These are phyloP conservation scores for Byssochlamys sp. DNA, from an alignment of 2,329 filamentous ascomycete species.

Conservation along the genomic window DNA sequence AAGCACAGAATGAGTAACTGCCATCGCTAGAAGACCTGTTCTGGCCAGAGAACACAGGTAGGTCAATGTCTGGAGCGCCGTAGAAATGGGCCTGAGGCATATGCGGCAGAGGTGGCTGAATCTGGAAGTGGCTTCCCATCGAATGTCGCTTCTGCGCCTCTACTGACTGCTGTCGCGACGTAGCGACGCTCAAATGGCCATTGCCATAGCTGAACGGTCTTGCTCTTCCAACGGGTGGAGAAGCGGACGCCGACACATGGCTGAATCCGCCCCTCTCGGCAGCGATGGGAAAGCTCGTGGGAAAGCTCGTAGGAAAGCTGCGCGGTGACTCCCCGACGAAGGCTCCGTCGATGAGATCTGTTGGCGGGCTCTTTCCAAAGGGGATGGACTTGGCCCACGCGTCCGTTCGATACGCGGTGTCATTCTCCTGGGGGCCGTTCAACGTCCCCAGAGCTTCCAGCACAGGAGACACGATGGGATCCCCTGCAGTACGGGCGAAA, in stretches of 20 bases:
- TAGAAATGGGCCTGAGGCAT: slow-evolving; percentile 71
- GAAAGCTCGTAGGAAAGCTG: slow-evolving; percentile 31
- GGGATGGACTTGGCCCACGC: slow-evolving; percentile 39
- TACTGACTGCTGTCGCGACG: slow-evolving; percentile 27
- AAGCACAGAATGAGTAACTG: slow-evolving; percentile 68
- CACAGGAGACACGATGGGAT: slow-evolving; percentile 26
- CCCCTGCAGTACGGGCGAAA: slow-evolving; percentile 18
- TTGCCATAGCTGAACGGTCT: slow-evolving; percentile 36
- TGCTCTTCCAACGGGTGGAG: slow-evolving; percentile 30
- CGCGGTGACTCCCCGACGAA: slow-evolving; percentile 30
- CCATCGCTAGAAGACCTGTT: slow-evolving; percentile 29
- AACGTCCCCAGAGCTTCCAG: slow-evolving; percentile 29
- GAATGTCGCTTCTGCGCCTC: slow-evolving; percentile 32
- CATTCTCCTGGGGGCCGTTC: slow-evolving; percentile 21
- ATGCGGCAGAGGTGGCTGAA: slow-evolving; percentile 54
- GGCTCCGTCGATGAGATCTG: slow-evolving; percentile 25
- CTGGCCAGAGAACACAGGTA: slow-evolving; percentile 30
- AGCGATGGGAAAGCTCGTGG: slow-evolving; percentile 29
- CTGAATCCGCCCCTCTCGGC: slow-evolving; percentile 32
- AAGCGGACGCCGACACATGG: slow-evolving; percentile 33
- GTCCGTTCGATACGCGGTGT: slow-evolving; percentile 29
- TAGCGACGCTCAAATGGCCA: slow-evolving; percentile 26
- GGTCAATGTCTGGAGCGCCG: slow-evolving; percentile 62
- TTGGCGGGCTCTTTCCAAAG: slow-evolving; percentile 36
- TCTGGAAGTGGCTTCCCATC: slow-evolving; percentile 25